Conservation (phyloP, 2,329 filamentous ascomycete species). For the Hymenoscyphus fraxineus region DNA sequence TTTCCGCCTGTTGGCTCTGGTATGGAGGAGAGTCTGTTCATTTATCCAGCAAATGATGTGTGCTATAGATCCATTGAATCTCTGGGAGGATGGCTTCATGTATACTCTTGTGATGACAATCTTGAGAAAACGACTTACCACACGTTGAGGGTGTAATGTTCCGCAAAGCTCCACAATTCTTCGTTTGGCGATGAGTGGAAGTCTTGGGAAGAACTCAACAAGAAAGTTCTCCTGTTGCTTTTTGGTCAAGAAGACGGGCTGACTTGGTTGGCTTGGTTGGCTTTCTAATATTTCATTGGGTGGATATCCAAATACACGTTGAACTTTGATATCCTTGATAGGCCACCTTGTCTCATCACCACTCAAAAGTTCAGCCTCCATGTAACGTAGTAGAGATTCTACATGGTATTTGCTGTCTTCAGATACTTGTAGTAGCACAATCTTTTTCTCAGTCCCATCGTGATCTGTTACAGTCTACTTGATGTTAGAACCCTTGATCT, state of each 20-base stretch:
- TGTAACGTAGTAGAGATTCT: neutral
- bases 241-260: neutral
- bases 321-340: neutral
- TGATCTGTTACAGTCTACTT: neutral
- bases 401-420: neutral
- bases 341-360: neutral
- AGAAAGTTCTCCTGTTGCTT: neutral
- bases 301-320: neutral
- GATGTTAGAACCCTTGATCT: neutral
- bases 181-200: neutral
- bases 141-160: neutral
- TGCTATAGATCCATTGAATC: neutral
- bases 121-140: neutral
- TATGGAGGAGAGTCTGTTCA: no score
- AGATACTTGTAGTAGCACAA: neutral
- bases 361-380: neutral
- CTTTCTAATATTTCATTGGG: neutral
- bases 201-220: neutral
- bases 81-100: neutral
- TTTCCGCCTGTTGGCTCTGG: neutral
- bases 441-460: neutral
- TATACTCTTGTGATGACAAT: neutral
- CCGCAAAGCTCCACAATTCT: neutral
- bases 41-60: neutral
- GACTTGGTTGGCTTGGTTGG: neutral